Evolutionary conservation across 495 filamentous ascomycete genomes (phyloP), one percentile per base, ranked within the genome.

Genomic region (Penicillium macrosclerotiorum): DNA sequence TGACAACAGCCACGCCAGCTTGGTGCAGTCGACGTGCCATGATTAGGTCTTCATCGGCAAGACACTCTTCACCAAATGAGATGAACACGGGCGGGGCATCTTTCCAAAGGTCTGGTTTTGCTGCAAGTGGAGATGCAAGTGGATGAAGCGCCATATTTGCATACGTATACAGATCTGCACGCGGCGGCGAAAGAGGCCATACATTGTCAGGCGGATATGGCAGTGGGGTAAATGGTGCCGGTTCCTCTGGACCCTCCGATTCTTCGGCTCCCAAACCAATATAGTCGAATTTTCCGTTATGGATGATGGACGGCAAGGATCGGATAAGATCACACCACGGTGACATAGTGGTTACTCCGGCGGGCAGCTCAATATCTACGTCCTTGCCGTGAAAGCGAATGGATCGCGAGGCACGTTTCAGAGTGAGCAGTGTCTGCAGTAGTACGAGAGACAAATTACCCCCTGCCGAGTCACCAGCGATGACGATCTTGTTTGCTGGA

Each of bases 391-490:
- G 80, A 74, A 87, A 95, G n/a, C 35, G 30, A 34, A 90, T 57
- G 9, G 65, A 75, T 4, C 67, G 69, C 2, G 68, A 64, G 9
- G 64, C 54, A 18, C 81, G 83, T 25, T 78, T 76, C 14, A 95
- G 71, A 29, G 90, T 80, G 6, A 95, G 73, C 3, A 96, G 57
- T 1, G 83, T 77, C 57, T 89, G 89, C 1, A 90, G 65, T 0
- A 97, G 80, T 5, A 80, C 76, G 3, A 92, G 70, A 8, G 68
- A 63, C 3, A 97, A 77, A 47, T 89, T 88, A 6, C 88, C 92
- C 18, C 92, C 92, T 0, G 92, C 91, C 23, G 83, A 89, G 61
- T 97, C 92, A n/a, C 92, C 92, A 8, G 82, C 77, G 36, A 96
- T 67, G 24, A 92, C 74, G 33, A 97, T 88, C 40, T 91, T 74